Conservation (phyloP, 768 basidiomycete genomes). For the Boletus patriciae region DNA sequence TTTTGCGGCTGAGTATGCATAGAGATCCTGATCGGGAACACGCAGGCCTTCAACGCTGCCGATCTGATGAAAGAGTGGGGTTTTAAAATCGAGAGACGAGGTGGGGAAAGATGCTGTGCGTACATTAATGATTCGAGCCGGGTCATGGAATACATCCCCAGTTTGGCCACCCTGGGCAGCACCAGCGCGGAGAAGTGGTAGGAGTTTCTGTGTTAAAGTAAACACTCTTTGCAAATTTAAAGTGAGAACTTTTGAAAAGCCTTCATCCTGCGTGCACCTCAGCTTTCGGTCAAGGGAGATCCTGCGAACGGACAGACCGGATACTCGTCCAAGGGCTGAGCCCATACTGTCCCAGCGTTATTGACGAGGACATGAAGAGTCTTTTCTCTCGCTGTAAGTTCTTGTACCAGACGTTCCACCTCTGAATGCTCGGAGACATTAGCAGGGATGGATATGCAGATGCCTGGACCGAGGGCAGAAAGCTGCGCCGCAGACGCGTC, state of each 20-base stretch:
- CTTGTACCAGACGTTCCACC: conserved; percentile 51
- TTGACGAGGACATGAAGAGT: conserved; percentile 60
- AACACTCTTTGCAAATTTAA: conserved; percentile 66
- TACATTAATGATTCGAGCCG: conserved; percentile 62
- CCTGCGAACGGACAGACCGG: conserved; percentile 33
- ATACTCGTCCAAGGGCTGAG: conserved; percentile 45
- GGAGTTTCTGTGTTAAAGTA: conserved; percentile 58
- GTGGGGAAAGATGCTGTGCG: conserved; percentile 12
- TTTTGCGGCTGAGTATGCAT: conserved; percentile 67
- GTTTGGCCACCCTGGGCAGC: conserved; percentile 41
- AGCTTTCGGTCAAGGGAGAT: neutral
- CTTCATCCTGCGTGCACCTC: conserved; percentile 42
- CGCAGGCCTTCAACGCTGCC: conserved; percentile 59
- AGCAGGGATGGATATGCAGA: conserved; percentile 53
- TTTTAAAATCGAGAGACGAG: neutral
- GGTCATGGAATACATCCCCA: conserved; percentile 42
- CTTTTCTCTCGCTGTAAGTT: conserved; percentile 51
- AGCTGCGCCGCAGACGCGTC: conserved; percentile 52
- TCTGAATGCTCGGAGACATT: conserved; percentile 55
- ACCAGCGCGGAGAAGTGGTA: conserved; percentile 55
- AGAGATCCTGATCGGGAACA: conserved; percentile 59
- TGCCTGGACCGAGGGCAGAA: conserved; percentile 51
- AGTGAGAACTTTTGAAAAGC: conserved; percentile 60
- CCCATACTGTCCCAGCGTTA: conserved; percentile 64
- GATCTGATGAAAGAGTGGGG: conserved; percentile 39